Conservation (phyloP, 371 early-diverging fungal genomes). For the Mucor piriformis region DNA sequence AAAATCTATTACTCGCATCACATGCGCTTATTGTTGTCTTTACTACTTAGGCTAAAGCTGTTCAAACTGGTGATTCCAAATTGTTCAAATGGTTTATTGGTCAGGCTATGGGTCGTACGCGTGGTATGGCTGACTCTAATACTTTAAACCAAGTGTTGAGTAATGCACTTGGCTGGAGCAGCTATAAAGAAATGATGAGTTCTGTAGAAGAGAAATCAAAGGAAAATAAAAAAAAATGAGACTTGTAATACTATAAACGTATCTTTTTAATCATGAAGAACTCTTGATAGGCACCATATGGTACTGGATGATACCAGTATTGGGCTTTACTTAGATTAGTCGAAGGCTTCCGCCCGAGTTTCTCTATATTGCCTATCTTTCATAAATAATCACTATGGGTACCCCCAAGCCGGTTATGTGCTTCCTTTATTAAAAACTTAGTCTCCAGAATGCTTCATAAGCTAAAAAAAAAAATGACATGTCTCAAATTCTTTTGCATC, state of each 20-base stretch:
- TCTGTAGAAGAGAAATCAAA: neutral
- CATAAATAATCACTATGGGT: too few species aligned
- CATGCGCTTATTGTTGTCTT: neutral
- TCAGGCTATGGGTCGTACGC: slow-evolving; percentile 71
- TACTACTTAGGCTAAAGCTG: slow-evolving; percentile 45
- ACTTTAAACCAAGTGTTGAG: slow-evolving; percentile 59
- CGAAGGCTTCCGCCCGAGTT: too few species aligned
- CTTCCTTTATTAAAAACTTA: too few species aligned
- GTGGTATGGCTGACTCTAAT: slow-evolving; percentile 74
- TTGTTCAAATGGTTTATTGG: slow-evolving; percentile 75
- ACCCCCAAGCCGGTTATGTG: too few species aligned
- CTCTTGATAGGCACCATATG: too few species aligned
- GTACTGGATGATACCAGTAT: too few species aligned
- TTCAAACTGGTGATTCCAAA: slow-evolving; percentile 61
- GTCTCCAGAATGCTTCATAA: too few species aligned
- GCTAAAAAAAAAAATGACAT: too few species aligned
- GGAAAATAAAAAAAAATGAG: neutral
- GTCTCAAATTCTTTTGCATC: too few species aligned
- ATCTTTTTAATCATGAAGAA: too few species aligned
- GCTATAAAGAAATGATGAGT: slow-evolving; percentile 31
- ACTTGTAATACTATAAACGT: neutral
- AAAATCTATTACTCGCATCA: neutral
- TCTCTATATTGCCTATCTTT: too few species aligned
- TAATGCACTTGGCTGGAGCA: slow-evolving; percentile 41
- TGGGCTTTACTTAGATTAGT: too few species aligned